Percentiles rank a stretch among this genome's conserved stretches.
These are phyloP conservation scores for Nowakowskiella sp. DNA, from an alignment of 192 early-diverging fungal species.

Conservation along the genomic window DNA sequence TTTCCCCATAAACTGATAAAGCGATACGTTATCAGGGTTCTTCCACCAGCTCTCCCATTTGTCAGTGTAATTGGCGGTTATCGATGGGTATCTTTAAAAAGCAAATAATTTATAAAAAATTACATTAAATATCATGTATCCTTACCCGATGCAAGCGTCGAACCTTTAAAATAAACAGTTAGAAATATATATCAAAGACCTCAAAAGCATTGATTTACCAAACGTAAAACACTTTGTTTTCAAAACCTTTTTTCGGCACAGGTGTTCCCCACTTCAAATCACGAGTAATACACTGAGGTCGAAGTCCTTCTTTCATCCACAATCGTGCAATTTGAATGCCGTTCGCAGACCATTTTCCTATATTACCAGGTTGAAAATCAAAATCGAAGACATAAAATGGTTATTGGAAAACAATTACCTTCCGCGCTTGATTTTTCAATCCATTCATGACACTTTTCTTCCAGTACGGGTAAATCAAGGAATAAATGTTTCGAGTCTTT, in stretches of 20 bases:
- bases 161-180: too few relatives aligned
- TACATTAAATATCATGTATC: constrained; percentile 5
- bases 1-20: constrained; percentile 99
- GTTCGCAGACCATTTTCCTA: constrained; percentile 78
- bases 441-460: constrained; percentile 69
- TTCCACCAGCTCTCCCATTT: constrained; percentile 99
- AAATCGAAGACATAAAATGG: constrained; percentile 3
- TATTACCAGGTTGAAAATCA: not conserved
- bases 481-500: constrained; percentile 85
- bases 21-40: constrained; percentile 88
- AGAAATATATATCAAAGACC: too few relatives aligned
- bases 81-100: constrained; percentile 68
- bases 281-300: constrained; percentile 90
- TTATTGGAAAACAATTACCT: constrained; percentile 32
- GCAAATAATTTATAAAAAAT: constrained; percentile 1
- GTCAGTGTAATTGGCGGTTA: constrained; percentile 89
- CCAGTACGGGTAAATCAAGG: constrained; percentile 72
- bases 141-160: constrained; percentile 87
- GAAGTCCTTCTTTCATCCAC: constrained; percentile 93
- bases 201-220: too few relatives aligned
- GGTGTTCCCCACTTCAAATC: constrained; percentile 98
- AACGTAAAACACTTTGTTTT: constrained; percentile 96
- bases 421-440: constrained; percentile 56
- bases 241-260: constrained; percentile 75
- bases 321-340: constrained; percentile 76